Evolutionary conservation across 2,329 filamentous ascomycete species (phyloP).

Genomic region (Monilinia vaccinii-corymbosi): DNA sequence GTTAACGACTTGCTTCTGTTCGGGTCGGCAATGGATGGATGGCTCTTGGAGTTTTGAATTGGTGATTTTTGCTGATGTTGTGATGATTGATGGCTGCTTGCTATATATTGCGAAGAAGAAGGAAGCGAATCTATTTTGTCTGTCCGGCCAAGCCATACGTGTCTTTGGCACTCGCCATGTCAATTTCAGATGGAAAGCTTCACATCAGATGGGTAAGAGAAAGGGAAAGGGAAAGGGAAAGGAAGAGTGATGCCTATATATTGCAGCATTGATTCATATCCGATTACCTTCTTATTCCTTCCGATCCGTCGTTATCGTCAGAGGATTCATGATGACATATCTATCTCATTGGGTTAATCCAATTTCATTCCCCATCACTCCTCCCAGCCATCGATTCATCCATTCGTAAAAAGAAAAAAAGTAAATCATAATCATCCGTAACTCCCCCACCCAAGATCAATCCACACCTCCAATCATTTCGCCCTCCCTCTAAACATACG

Average conservation of each 20-base stretch:
- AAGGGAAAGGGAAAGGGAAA: not conserved
- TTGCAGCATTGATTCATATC: not conserved
- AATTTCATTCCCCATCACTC: not conserved
- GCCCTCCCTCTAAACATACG: slow-evolving; percentile 25
- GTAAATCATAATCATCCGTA: not conserved
- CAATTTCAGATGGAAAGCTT: too few relatives aligned
- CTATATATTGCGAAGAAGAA: too few relatives aligned
- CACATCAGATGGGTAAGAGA: not conserved
- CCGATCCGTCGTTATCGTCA: not conserved
- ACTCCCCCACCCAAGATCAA: not conserved
- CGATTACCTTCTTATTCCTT: not conserved
- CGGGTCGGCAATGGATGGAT: too few relatives aligned
- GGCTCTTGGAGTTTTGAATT: too few relatives aligned
- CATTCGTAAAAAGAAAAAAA: not conserved
- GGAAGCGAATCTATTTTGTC: too few relatives aligned
- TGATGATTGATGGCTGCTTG: too few relatives aligned
- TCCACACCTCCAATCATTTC: not conserved
- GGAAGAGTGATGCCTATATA: not conserved
- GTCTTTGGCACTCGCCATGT: too few relatives aligned
- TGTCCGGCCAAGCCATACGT: too few relatives aligned
- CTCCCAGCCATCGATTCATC: not conserved
- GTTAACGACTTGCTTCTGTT: too few relatives aligned
- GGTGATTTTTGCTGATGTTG: too few relatives aligned
- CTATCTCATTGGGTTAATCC: not conserved
- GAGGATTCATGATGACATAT: not conserved